phyloP scores from a whole-genome alignment of 208 protist species.

The Tetramitus jugosus region DNA sequence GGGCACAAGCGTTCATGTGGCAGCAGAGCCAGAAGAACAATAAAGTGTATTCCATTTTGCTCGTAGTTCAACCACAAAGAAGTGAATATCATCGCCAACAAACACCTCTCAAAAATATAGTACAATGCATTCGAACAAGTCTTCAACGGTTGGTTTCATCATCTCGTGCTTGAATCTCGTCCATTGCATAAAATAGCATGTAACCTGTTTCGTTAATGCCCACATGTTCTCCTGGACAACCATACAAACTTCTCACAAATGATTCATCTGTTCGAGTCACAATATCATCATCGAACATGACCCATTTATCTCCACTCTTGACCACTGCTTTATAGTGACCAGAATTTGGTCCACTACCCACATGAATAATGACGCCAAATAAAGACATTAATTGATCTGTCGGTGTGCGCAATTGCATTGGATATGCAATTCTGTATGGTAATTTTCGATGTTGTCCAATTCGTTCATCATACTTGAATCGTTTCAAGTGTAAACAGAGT shows the following conservation, averaged over 20 bases:
- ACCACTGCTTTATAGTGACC: constrained; percentile 82
- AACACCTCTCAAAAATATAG: no score
- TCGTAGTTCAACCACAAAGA: no score
- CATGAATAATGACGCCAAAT: constrained; percentile 71
- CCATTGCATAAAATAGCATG: background rate
- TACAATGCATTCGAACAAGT: no score
- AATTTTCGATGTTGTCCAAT: constrained; percentile 58
- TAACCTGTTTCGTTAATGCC: constrained; percentile 3
- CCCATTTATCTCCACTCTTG: constrained; percentile 60
- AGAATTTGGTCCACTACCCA: constrained; percentile 58
- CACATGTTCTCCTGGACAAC: background rate
- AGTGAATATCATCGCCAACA: no score
- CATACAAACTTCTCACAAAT: background rate
- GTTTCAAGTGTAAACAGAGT: constrained; percentile 74
- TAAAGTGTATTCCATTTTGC: no score
- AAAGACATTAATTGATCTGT: constrained; percentile 55
- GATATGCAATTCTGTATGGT: constrained; percentile 67
- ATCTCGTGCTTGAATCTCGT: no score
- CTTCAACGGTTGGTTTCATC: no score
- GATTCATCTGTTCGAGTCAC: constrained; percentile 35
- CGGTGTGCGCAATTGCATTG: constrained; percentile 58
- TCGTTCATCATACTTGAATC: constrained; percentile 72
- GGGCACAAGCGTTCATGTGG: background rate
- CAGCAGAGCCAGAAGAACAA: no score
- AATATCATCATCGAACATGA: constrained; percentile 70